These are phyloP conservation scores for Solanum peruvianum DNA, from an alignment of 257 asterid genomes.

Conservation along the genomic window DNA sequence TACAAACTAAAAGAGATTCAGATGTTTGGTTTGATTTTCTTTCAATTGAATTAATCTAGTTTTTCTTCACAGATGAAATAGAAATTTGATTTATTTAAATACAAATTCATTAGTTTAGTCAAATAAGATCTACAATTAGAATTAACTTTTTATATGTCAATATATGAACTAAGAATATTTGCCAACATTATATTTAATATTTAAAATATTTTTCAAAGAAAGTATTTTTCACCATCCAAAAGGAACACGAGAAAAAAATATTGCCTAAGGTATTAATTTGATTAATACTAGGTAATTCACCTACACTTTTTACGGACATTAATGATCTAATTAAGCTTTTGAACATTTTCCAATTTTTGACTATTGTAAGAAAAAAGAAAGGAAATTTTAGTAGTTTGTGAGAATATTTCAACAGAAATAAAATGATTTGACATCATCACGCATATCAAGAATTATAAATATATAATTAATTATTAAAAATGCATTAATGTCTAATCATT, in stretches of 20 bases:
- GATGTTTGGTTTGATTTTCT: not conserved
- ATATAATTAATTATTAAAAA: too few relatives aligned
- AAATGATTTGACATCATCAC: not conserved
- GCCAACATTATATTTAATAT: not conserved
- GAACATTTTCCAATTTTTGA: not conserved
- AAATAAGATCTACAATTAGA: not conserved
- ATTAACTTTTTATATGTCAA: not conserved
- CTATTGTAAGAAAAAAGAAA: not conserved
- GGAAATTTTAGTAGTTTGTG: not conserved
- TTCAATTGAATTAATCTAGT: not conserved
- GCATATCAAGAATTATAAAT: not conserved
- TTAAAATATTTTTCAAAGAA: too few relatives aligned
- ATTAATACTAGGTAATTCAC: not conserved
- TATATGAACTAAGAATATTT: not conserved
- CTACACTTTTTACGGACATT: fast-evolving
- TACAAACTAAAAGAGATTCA: not conserved
- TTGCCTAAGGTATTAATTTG: not conserved
- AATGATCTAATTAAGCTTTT: not conserved
- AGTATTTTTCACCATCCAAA: not conserved
- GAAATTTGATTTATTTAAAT: not conserved
- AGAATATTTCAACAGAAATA: not conserved
- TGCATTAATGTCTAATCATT: too few relatives aligned
- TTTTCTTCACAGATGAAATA: not conserved
- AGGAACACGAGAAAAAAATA: not conserved
- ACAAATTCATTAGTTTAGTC: not conserved